phyloP scores from a whole-genome alignment of 139 green algal genomes.

The Ostreobium quekettii region DNA sequence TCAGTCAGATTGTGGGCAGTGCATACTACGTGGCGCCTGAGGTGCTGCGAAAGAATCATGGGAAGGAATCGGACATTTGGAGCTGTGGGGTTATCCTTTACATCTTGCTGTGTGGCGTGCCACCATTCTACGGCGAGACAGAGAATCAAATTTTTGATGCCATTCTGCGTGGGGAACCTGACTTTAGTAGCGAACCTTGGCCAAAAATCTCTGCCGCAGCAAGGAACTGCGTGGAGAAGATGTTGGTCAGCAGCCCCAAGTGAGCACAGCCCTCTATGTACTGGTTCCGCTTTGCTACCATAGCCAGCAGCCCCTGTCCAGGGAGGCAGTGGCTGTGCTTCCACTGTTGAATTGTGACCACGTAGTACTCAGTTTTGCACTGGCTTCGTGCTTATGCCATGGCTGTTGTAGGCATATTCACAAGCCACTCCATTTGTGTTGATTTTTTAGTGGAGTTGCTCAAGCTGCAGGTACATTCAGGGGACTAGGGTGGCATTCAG shows the following conservation, averaged over 20 bases:
- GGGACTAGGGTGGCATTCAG: too few species aligned
- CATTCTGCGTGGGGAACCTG: slow-evolving; percentile 18
- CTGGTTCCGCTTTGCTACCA: too few species aligned
- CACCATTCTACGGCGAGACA: slow-evolving; percentile 49
- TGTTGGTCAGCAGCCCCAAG: slow-evolving; percentile 76
- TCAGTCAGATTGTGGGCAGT: slow-evolving; percentile 45
- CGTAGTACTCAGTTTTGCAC: too few species aligned
- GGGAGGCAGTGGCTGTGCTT: too few species aligned
- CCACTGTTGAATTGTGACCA: too few species aligned
- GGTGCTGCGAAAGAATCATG: slow-evolving; percentile 40
- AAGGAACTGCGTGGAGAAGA: slow-evolving; percentile 71
- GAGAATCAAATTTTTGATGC: slow-evolving; percentile 38
- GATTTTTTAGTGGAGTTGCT: too few species aligned
- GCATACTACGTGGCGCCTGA: slow-evolving; percentile 57
- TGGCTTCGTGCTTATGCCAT: too few species aligned
- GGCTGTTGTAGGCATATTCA: too few species aligned
- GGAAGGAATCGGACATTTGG: slow-evolving; percentile 45
- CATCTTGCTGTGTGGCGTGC: slow-evolving; percentile 36
- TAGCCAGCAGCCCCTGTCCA: too few species aligned
- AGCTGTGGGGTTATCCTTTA: slow-evolving; percentile 54
- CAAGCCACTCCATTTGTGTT: too few species aligned
- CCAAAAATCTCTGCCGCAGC: slow-evolving; percentile 58
- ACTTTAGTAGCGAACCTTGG: slow-evolving; percentile 68
- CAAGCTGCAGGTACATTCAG: too few species aligned
- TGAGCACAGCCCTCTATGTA: too few species aligned